Evolutionary conservation across 2,329 filamentous ascomycete genomes (phyloP).

Genomic region (Keithomyces neogunnii): DNA sequence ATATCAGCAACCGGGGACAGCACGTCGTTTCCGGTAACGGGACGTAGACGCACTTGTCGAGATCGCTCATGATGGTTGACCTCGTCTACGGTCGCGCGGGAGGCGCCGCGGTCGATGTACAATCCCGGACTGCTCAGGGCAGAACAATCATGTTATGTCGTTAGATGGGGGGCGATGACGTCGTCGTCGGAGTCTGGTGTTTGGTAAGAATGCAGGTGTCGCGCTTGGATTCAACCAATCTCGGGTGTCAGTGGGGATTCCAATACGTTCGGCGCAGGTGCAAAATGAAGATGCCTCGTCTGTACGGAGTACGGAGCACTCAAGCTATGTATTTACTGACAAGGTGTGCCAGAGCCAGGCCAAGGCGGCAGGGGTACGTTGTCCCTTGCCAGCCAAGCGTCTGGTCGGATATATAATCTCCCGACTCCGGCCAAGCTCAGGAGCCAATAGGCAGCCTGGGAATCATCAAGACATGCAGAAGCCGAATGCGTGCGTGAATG

Average conservation of each 20-base stretch:
- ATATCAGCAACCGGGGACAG: background rate
- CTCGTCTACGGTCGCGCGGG: conserved; percentile 4
- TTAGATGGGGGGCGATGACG: background rate
- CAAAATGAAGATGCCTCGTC: no score
- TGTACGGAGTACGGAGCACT: no score
- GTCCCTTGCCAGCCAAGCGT: background rate
- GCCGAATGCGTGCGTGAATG: background rate
- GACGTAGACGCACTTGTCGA: conserved; percentile 63
- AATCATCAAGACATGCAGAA: conserved; percentile 8
- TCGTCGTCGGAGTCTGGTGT: background rate
- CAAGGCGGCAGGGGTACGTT: background rate
- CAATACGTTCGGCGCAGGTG: no score
- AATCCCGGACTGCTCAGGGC: conserved; percentile 7
- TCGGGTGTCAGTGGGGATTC: background rate
- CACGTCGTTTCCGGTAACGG: background rate
- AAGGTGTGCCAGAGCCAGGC: no score
- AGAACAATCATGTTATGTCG: conserved; percentile 19
- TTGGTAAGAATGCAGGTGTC: background rate
- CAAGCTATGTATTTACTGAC: no score
- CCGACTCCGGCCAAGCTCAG: conserved; percentile 7
- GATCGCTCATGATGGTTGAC: conserved; percentile 66
- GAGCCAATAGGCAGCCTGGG: conserved; percentile 11
- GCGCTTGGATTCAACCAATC: background rate
- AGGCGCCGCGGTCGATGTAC: conserved; percentile 11
- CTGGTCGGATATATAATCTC: conserved; percentile 9